phyloP scores from a whole-genome alignment of 192 early-diverging fungal genomes.

The Neocallimastix lanati region DNA sequence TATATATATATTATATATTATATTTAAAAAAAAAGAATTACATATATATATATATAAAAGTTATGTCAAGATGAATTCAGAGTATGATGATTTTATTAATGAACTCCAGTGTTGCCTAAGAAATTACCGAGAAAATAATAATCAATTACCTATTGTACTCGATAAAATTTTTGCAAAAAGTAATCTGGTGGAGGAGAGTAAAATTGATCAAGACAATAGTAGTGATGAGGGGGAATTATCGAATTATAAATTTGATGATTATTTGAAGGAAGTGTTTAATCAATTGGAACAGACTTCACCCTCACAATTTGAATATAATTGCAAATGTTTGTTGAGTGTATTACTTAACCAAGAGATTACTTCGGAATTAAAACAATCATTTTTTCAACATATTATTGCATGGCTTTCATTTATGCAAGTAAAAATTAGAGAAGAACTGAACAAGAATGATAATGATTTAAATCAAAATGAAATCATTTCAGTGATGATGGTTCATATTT shows the following conservation, averaged over 20 bases:
- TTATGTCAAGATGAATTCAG: too few species aligned
- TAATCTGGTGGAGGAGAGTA: too few species aligned
- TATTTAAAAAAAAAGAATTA: too few species aligned
- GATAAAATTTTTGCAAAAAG: too few species aligned
- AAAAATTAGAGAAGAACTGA: not conserved
- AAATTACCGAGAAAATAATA: too few species aligned
- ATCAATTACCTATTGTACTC: too few species aligned
- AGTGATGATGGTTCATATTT: not conserved
- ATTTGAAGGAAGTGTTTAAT: not conserved
- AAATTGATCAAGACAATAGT: too few species aligned
- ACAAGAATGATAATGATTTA: not conserved
- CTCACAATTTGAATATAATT: not conserved
- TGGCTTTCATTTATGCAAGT: not conserved
- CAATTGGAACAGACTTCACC: not conserved
- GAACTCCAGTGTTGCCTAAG: too few species aligned
- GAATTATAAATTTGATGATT: not conserved
- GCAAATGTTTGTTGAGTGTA: not conserved
- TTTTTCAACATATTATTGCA: not conserved
- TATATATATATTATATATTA: too few species aligned
- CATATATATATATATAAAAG: too few species aligned
- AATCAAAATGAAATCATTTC: not conserved
- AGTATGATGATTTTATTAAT: too few species aligned
- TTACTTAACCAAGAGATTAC: not conserved
- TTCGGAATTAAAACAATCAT: not conserved
- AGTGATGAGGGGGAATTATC: not conserved